Percentiles rank a stretch among this genome's conserved stretches.
These are phyloP conservation scores for Noccaea bulbosa DNA, from an alignment of 345 rosid species.

Conservation along the genomic window DNA sequence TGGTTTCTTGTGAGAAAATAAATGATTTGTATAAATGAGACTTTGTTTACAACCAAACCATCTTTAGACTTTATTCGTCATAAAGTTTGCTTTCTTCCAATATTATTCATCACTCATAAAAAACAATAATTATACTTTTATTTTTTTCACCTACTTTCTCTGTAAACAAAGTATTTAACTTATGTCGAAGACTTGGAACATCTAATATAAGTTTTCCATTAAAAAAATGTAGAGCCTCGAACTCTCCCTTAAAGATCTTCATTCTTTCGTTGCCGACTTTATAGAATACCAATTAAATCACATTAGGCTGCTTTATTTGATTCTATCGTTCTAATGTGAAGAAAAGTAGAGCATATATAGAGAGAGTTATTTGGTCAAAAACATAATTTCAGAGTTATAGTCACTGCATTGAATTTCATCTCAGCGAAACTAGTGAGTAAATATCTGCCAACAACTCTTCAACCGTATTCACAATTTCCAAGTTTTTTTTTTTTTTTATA, in stretches of 20 bases:
- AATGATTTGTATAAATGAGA: slow-evolving; percentile 13
- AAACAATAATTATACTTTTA: neutral
- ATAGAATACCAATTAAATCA: neutral
- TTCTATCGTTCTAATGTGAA: neutral
- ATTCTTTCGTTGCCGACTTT: slow-evolving; percentile 11
- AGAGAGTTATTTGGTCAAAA: neutral
- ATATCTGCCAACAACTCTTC: slow-evolving; percentile 40
- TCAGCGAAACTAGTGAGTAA: slow-evolving; percentile 18
- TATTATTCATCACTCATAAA: slow-evolving; percentile 12
- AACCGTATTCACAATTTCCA: slow-evolving; percentile 29
- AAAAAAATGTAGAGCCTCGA: neutral
- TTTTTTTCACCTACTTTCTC: slow-evolving; percentile 9
- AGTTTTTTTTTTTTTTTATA: slow-evolving; percentile 8
- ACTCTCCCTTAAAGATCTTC: neutral
- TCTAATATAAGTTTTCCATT: neutral
- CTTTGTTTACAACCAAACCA: slow-evolving; percentile 25
- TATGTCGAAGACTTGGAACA: neutral
- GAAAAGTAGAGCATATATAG: slow-evolving; percentile 4
- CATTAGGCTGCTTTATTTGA: slow-evolving; percentile 8
- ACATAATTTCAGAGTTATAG: slow-evolving; percentile 19
- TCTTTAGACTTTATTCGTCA: slow-evolving; percentile 31
- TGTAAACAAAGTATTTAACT: neutral
- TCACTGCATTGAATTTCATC: slow-evolving; percentile 30
- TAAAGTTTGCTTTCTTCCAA: slow-evolving; percentile 30
- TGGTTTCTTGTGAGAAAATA: neutral